phyloP scores from a whole-genome alignment of 129 eudicot genomes.

The Scalesia atractyloides region DNA sequence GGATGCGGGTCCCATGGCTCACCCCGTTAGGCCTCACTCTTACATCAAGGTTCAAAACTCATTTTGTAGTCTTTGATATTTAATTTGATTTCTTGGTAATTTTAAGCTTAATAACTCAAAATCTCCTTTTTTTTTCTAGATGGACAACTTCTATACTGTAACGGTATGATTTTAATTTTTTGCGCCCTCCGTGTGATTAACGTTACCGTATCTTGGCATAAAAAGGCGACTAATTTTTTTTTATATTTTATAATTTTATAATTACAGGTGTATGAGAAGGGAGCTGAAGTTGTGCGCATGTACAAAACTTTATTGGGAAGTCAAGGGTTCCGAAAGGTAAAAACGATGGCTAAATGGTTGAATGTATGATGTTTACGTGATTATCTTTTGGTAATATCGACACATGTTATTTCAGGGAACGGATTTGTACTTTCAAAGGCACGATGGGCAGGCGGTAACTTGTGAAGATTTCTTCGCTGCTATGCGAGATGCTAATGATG shows the following conservation, averaged over 20 bases:
- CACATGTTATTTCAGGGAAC: constrained; percentile 56
- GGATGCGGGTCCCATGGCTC: constrained; percentile 99
- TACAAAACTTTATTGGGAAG: constrained; percentile 87
- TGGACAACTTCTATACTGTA: constrained; percentile 98
- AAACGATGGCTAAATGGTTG: not conserved
- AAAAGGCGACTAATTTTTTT: not conserved
- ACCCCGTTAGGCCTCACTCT: constrained; percentile 98
- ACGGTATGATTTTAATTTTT: constrained; percentile 56
- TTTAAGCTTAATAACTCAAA: constrained; percentile 1
- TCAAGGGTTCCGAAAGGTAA: constrained; percentile 89
- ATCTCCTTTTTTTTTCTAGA: constrained; percentile 37
- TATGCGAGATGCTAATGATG: constrained; percentile 94
- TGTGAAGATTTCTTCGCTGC: constrained; percentile 98
- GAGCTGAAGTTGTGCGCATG: constrained; percentile 99
- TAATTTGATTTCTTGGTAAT: constrained; percentile 5
- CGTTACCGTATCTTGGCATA: not conserved
- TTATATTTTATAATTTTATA: constrained; percentile 14
- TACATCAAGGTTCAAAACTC: constrained; percentile 71
- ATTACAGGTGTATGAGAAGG: constrained; percentile 90
- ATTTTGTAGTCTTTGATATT: not conserved
- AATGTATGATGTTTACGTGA: not conserved
- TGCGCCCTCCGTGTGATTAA: not conserved
- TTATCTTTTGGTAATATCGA: not conserved
- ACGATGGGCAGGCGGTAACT: constrained; percentile 97
- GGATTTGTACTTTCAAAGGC: constrained; percentile 89